Evolutionary conservation across 23 red algal genomes (phyloP).

Genomic region (Cyanidiococcus yangmingshanensis): DNA sequence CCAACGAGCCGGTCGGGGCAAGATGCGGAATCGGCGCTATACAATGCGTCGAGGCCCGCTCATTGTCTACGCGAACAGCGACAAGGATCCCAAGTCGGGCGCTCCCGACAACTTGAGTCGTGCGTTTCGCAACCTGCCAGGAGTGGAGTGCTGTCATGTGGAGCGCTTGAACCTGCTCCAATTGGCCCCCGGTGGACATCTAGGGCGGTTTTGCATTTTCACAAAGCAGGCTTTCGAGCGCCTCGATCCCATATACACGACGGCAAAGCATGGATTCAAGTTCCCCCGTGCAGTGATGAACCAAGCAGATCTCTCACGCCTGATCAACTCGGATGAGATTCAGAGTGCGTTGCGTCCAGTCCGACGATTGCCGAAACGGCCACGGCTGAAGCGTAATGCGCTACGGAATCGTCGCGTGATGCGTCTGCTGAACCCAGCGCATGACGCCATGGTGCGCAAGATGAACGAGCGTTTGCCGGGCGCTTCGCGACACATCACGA

Average conservation of each 20-base stretch:
- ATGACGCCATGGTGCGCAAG: neutral
- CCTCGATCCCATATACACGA: conserved; percentile 77
- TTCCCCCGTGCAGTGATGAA: conserved; percentile 65
- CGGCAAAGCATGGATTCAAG: conserved; percentile 43
- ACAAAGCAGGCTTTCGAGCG: conserved; percentile 69
- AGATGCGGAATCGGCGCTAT: conserved; percentile 82
- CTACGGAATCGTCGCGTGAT: conserved; percentile 74
- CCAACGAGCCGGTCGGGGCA: conserved; percentile 81
- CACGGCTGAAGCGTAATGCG: conserved; percentile 50
- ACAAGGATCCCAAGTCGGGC: conserved; percentile 37
- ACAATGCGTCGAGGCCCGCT: conserved; percentile 76
- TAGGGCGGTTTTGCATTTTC: conserved; percentile 91
- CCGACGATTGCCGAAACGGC: conserved; percentile 33
- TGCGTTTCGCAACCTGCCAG: conserved; percentile 87
- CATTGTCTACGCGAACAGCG: conserved; percentile 83
- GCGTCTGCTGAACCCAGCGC: conserved; percentile 77
- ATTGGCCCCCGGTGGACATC: conserved; percentile 86
- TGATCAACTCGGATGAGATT: conserved; percentile 98
- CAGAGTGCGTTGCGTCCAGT: conserved; percentile 63
- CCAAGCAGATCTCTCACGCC: conserved; percentile 69
- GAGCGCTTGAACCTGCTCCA: conserved; percentile 77
- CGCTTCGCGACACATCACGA: neutral
- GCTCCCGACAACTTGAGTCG: conserved; percentile 23
- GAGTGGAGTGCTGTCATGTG: conserved; percentile 68
- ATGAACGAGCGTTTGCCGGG: neutral